Base-by-base conservation (phyloP, 1,284 basidiomycete species). In the Phellopilus nigrolimitatus region DNA sequence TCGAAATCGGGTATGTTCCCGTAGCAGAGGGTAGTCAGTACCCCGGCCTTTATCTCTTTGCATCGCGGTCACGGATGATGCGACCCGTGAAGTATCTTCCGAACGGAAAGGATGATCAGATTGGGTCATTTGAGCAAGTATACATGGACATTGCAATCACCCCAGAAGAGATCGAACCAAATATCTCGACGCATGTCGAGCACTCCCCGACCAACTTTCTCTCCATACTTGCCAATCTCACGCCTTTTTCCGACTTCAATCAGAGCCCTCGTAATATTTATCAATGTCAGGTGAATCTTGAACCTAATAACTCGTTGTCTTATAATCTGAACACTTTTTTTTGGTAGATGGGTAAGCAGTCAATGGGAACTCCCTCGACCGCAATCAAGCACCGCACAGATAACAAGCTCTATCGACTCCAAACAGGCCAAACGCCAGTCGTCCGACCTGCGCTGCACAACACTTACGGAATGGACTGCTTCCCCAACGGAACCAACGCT, bases 101-200 rank as follows among this genome's bases (percentile, higher is more conserved):
- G 55, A 99, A 98, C 66, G 87, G 85, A 48, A 79, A 80, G 59
- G 79, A 88, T 59, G 97, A 99, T 67, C 90, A 91, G 66, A 79
- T 99, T 46, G 97, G 97, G 2, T 82, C 95, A 1, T 99, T 99
- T 61, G 97, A 99, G 70, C 97, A 99, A 70, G 97, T 99, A 8
- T 99, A 99, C 68, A 95, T 99, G 89, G 91, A 99, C 66, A 91
- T 99, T 63, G 95, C 97, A 0, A 89, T 93, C 64, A 91, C 83
- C 49, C 85, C 84, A 3, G 86, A 88, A 60, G 97, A 98, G 67
- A 85, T 98, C 47, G 91, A 97, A 59, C 69, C 75, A 42, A 84
- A 78, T 13, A 75, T 92, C 3, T 88, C 92, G 5, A 87, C 88
- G 1, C 97, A 99, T 67, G 85, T 97, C 48, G 97, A 99, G 70